Evolutionary conservation across 805 yeast genomes (phyloP).

Genomic region (Scheffersomyces coipomensis): DNA sequence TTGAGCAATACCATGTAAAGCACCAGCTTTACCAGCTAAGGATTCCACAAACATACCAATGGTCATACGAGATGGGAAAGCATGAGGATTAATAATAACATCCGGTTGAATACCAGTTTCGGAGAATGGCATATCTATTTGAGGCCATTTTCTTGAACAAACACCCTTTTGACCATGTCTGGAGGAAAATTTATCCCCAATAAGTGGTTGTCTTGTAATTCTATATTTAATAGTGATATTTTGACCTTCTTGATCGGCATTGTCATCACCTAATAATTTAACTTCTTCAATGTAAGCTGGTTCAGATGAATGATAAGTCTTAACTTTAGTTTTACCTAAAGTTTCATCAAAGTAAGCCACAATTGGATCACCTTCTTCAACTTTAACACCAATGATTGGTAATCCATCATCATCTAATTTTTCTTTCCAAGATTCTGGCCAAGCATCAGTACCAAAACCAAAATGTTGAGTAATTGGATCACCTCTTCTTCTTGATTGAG

Average conservation of each 20-base stretch:
- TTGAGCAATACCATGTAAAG: slow-evolving; percentile 95
- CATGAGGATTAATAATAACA: slow-evolving; percentile 96
- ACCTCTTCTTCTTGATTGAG: slow-evolving; percentile 76
- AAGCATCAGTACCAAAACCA: slow-evolving; percentile 89
- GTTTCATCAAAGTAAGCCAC: slow-evolving; percentile 91
- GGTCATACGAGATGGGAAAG: slow-evolving; percentile 99
- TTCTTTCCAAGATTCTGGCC: slow-evolving; percentile 90
- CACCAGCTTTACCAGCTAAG: slow-evolving; percentile 98
- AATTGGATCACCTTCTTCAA: slow-evolving; percentile 95
- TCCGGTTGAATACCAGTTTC: slow-evolving; percentile 98
- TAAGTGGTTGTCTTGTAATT: slow-evolving; percentile 86
- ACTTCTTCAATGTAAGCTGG: slow-evolving; percentile 96
- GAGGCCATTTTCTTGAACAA: slow-evolving; percentile 97
- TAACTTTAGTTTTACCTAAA: slow-evolving; percentile 83
- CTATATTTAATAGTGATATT: slow-evolving; percentile 83
- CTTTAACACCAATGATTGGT: slow-evolving; percentile 82
- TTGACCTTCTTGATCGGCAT: slow-evolving; percentile 75
- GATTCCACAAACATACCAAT: slow-evolving; percentile 99
- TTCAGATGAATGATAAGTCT: slow-evolving; percentile 90
- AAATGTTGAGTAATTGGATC: slow-evolving; percentile 93
- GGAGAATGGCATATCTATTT: slow-evolving; percentile 93
- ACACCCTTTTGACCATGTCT: slow-evolving; percentile 99
- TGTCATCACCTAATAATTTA: slow-evolving; percentile 83
- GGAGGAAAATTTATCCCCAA: slow-evolving; percentile 97
- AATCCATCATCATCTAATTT: slow-evolving; percentile 90